Percentiles rank a stretch among this genome's conserved stretches.
Conservation (phyloP, 192 early-diverging fungal genomes). For the Pilobolus umbonatus region DNA sequence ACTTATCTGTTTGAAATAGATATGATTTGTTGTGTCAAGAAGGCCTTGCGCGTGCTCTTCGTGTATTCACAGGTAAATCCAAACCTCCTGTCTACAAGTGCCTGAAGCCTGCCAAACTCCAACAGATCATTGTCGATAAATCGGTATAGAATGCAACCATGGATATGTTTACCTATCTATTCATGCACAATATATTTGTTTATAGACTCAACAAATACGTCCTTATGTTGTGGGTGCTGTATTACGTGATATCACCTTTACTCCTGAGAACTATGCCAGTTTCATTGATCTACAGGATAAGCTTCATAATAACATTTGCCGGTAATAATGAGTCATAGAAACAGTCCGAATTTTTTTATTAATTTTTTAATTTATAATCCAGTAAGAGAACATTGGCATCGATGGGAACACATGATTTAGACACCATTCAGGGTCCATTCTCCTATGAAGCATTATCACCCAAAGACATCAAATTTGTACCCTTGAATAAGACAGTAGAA, state of each 20-base stretch:
- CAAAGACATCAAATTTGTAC: conserved; percentile 88
- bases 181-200: not conserved
- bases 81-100: conserved; percentile 64
- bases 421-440: conserved; percentile 92
- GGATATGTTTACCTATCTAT: not conserved
- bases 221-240: conserved; percentile 88
- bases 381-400: conserved; percentile 91
- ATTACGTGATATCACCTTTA: conserved; percentile 83
- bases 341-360: not conserved
- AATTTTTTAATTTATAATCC: conserved; percentile 4
- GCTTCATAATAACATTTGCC: conserved; percentile 95
- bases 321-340: conserved; percentile 37
- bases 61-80: conserved; percentile 73
- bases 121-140: conserved; percentile 63
- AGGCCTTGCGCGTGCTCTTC: conserved; percentile 86
- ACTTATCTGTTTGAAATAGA: conserved; percentile 40
- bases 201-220: conserved; percentile 76
- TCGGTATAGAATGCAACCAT: conserved; percentile 47
- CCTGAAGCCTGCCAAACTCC: conserved; percentile 51
- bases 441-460: conserved; percentile 89
- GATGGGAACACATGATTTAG: conserved; percentile 98
- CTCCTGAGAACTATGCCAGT: conserved; percentile 77
- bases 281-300: conserved; percentile 99
- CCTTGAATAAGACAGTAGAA: conserved; percentile 83
- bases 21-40: conserved; percentile 97